Percentiles rank a stretch among this genome's conserved stretches.
Evolutionary conservation across 2,329 filamentous ascomycete species (phyloP).

Genomic region (Trematosphaeria pertusa): DNA sequence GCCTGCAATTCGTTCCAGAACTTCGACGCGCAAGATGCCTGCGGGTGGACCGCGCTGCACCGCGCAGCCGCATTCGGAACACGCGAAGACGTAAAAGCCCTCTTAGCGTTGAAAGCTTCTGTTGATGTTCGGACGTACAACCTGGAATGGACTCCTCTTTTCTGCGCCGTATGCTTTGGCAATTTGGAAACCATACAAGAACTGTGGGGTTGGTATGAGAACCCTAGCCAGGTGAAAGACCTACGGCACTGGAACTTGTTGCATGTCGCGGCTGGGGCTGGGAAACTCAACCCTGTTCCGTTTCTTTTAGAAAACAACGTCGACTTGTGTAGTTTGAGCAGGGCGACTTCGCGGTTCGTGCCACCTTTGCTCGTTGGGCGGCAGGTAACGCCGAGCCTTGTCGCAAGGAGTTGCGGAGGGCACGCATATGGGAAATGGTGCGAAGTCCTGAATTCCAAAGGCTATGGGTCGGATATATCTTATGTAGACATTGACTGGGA

Average conservation of each 20-base stretch:
- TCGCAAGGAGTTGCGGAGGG: conserved; percentile 13
- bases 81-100: not conserved
- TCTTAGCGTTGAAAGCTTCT: conserved; percentile 1
- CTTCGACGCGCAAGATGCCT: conserved; percentile 9
- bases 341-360: conserved; percentile 10
- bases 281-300: conserved; percentile 9
- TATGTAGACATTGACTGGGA: conserved; percentile 15
- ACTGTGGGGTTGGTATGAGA: not conserved
- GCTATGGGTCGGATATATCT: conserved; percentile 6
- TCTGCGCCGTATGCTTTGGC: conserved; percentile 11
- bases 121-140: not conserved
- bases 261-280: conserved; percentile 13
- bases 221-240: conserved; percentile 4
- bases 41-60: conserved; percentile 13
- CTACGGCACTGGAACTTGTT: conserved; percentile 17
- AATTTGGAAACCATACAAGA: conserved; percentile 11
- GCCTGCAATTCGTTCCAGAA: conserved; percentile 11
- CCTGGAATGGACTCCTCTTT: conserved; percentile 11
- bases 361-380: not conserved
- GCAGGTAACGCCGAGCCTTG: conserved; percentile 2
- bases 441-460: conserved; percentile 1
- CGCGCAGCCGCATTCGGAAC: conserved; percentile 13
- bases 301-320: conserved; percentile 14
- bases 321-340: conserved; percentile 5
- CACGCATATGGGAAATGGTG: conserved; percentile 10